phyloP scores from a whole-genome alignment of 768 basidiomycete species.

The Myochromella boudieri region DNA sequence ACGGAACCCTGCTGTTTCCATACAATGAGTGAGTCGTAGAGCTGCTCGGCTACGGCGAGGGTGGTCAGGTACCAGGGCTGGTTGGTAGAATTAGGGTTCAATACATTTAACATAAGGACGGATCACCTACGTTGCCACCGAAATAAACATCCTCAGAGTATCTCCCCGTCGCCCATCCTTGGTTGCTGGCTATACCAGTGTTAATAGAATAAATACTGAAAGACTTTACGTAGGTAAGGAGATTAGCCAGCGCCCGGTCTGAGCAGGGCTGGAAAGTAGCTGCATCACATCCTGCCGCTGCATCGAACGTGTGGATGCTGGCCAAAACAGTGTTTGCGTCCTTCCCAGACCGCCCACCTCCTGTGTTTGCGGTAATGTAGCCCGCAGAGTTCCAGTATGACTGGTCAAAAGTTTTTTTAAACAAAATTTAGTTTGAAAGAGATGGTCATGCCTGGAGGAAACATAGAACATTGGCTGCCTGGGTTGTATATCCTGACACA shows the following conservation, averaged over 20 bases:
- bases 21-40: constrained; percentile 68
- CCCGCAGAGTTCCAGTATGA: constrained; percentile 71
- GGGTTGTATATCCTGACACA: constrained; percentile 47
- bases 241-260: constrained; percentile 67
- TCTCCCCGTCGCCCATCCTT: constrained; percentile 72
- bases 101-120: constrained; percentile 16
- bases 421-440: not conserved
- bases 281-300: constrained; percentile 68
- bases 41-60: constrained; percentile 71
- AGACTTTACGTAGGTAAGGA: constrained; percentile 65
- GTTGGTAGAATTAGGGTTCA: not conserved
- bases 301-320: constrained; percentile 77
- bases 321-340: constrained; percentile 75
- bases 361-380: constrained; percentile 76
- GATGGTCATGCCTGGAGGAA: constrained; percentile 62
- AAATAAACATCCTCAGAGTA: constrained; percentile 77
- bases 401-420: constrained; percentile 34
- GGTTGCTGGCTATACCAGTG: constrained; percentile 47
- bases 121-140: constrained; percentile 59
- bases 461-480: constrained; percentile 67
- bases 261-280: constrained; percentile 81
- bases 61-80: constrained; percentile 81
- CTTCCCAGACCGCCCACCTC: constrained; percentile 71
- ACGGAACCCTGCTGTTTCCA: constrained; percentile 57
- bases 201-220: constrained; percentile 75